Base-by-base conservation (phyloP, 176 grass and related monocot species). In the Puya raimondii region DNA sequence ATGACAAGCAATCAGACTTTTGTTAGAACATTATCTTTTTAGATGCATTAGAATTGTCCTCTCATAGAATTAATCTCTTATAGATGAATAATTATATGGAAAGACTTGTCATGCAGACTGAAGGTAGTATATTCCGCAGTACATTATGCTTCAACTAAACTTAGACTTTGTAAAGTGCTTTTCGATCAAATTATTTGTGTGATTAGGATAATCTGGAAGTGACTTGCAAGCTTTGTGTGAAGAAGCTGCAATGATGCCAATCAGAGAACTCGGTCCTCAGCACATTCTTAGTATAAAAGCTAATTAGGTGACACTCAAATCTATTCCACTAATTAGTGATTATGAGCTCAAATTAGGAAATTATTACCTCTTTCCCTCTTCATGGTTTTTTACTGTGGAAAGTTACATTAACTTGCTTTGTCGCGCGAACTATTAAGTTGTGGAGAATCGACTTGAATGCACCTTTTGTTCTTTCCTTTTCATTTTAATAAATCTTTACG, bases 201-300 rank as follows among this genome's bases (percentile, higher is more conserved):
- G 47, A 57, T 1, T 1, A 97, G 93, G 93, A 65, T 97, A 97
- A 84, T 97, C 93, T 49, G 93, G 93, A 56, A 97, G 93, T 77
- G 93, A 92, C 70, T 74, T 97, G 68, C 87, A 88, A 76, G 94
- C 89, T 10, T 53, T 97, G 72, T 92, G 94, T 56, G 89, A 88
- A 79, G 94, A 97, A 90, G 82, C 94, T 75, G 94, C 94, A 49
- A 97, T 97, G 93, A 88, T 90, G 89, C 94, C 94, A 56, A 86
- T 92, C 71, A 86, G 94, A 87, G 94, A 92, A 74, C 82, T 97
- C 49, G 89, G 84, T 57, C 89, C 86, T 52, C 84, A 81, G 16
- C 86, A 96, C 78, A 97, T 97, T 87, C 74, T 97, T 70, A 92
- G 77, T 23, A 82, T 92, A 17, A 84, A 90, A 78, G 84, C 82